A percentile compares a stretch with the other conserved stretches of the same genome.
Conservation (phyloP, 345 rosid genomes). For the Lumnitzera littorea region DNA sequence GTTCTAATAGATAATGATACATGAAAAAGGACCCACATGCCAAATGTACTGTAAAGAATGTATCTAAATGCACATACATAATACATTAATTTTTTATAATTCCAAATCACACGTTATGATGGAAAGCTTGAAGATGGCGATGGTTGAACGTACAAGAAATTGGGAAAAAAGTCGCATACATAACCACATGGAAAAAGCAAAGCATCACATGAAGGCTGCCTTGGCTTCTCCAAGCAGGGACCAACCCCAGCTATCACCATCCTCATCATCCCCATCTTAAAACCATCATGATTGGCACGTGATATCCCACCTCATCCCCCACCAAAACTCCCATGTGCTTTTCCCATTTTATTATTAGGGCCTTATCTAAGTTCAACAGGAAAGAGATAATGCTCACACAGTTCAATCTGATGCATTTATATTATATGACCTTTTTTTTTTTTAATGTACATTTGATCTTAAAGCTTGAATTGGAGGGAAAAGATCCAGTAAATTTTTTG, state of each 20-base stretch:
- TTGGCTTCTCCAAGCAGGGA: slow-evolving; percentile 22
- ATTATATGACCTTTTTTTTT: too few relatives aligned
- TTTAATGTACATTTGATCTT: too few relatives aligned
- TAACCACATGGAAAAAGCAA: slow-evolving; percentile 46
- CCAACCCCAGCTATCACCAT: slow-evolving; percentile 9
- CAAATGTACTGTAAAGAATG: too few relatives aligned
- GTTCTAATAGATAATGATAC: too few relatives aligned
- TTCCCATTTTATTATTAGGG: neutral
- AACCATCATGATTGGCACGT: slow-evolving; percentile 21
- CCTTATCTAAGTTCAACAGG: slow-evolving; percentile 2
- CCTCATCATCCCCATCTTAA: neutral
- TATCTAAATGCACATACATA: too few relatives aligned
- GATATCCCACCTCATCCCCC: slow-evolving; percentile 15
- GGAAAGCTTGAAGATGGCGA: slow-evolving; percentile 15
- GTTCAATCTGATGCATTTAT: too few relatives aligned
- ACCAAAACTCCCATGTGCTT: slow-evolving; percentile 9
- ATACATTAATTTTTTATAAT: too few relatives aligned
- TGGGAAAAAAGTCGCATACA: slow-evolving; percentile 8
- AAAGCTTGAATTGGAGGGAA: too few relatives aligned
- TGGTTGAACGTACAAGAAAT: slow-evolving; percentile 11
- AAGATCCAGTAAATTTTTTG: too few relatives aligned
- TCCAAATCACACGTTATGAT: neutral
- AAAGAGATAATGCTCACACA: too few relatives aligned
- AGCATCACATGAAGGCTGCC: slow-evolving; percentile 36
- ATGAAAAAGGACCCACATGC: too few relatives aligned